These are phyloP conservation scores for Paecilomyces formosus DNA, from an alignment of 2,329 filamentous ascomycete species.

Conservation along the genomic window DNA sequence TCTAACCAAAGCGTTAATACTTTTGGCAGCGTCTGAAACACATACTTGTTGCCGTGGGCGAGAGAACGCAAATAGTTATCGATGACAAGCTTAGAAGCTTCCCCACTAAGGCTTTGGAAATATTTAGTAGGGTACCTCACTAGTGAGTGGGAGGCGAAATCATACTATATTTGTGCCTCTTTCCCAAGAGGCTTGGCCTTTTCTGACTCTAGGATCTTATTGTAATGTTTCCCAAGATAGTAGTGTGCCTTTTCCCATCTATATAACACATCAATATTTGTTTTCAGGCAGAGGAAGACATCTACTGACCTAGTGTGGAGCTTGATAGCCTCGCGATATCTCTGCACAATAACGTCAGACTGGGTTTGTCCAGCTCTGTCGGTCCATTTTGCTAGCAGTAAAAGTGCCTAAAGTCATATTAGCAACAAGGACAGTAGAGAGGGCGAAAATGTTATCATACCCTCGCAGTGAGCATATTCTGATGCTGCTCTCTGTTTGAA, in stretches of 20 bases:
- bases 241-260: slow-evolving; percentile 97
- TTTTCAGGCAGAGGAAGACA: neutral
- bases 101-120: slow-evolving; percentile 58
- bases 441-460: slow-evolving; percentile 15
- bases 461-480: slow-evolving; percentile 45
- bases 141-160: neutral
- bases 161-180: slow-evolving; percentile 62
- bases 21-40: slow-evolving; percentile 89
- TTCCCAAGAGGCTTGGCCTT: slow-evolving; percentile 67
- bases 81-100: slow-evolving; percentile 79
- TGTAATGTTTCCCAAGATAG: slow-evolving; percentile 93
- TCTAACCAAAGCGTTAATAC: slow-evolving; percentile 92
- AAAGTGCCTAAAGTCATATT: slow-evolving; percentile 53
- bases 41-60: slow-evolving; percentile 84
- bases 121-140: slow-evolving; percentile 10
- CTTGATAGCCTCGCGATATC: slow-evolving; percentile 67
- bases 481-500: slow-evolving; percentile 36
- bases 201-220: slow-evolving; percentile 88
- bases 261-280: slow-evolving; percentile 3
- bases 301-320: slow-evolving; percentile 27
- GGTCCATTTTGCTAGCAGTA: slow-evolving; percentile 93
- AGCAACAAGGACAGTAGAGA: slow-evolving; percentile 1
- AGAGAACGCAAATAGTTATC: slow-evolving; percentile 89
- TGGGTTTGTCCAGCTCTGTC: slow-evolving; percentile 92
- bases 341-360: slow-evolving; percentile 66